These are phyloP conservation scores for Aspergillus homomorphus DNA, from an alignment of 495 filamentous ascomycete genomes.

Conservation along the genomic window DNA sequence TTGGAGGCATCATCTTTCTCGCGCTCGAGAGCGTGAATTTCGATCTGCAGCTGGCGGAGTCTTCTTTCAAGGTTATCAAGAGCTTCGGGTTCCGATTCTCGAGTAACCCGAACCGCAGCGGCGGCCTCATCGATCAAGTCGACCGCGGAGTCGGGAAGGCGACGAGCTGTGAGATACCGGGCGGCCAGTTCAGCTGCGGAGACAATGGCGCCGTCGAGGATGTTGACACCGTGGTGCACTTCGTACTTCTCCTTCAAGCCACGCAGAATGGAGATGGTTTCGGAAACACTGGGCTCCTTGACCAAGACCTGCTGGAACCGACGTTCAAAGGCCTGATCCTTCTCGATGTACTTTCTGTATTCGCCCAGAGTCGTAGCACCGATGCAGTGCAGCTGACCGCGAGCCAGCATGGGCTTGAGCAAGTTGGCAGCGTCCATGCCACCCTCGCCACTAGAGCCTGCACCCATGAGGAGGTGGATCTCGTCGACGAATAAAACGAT, in stretches of 20 bases:
- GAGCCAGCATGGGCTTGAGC: constrained; percentile 93
- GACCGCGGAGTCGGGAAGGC: constrained; percentile 93
- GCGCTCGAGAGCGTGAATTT: constrained; percentile 88
- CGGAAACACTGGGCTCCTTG: constrained; percentile 81
- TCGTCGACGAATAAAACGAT: constrained; percentile 98
- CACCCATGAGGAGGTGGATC: constrained; percentile 97
- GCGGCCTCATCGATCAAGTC: constrained; percentile 96
- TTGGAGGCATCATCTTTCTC: constrained; percentile 94
- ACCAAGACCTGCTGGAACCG: constrained; percentile 97
- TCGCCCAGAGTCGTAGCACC: constrained; percentile 92
- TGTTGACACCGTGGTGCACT: constrained; percentile 95
- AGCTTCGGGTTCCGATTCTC: constrained; percentile 92
- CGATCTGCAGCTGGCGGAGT: constrained; percentile 86
- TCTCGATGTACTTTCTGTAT: constrained; percentile 99
- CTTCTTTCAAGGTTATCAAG: constrained; percentile 89
- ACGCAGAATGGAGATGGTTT: constrained; percentile 95
- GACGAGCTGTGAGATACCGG: constrained; percentile 83
- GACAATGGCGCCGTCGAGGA: constrained; percentile 89
- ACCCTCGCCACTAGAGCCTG: constrained; percentile 87
- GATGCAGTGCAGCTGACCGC: constrained; percentile 95
- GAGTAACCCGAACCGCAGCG: constrained; percentile 86
- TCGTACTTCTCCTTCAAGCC: constrained; percentile 97
- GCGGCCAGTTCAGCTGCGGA: constrained; percentile 84
- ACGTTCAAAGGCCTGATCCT: constrained; percentile 95
- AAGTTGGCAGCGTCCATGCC: constrained; percentile 99